Evolutionary conservation across 139 green algal genomes (phyloP).

Genomic region (Chlamydomonas urium): DNA sequence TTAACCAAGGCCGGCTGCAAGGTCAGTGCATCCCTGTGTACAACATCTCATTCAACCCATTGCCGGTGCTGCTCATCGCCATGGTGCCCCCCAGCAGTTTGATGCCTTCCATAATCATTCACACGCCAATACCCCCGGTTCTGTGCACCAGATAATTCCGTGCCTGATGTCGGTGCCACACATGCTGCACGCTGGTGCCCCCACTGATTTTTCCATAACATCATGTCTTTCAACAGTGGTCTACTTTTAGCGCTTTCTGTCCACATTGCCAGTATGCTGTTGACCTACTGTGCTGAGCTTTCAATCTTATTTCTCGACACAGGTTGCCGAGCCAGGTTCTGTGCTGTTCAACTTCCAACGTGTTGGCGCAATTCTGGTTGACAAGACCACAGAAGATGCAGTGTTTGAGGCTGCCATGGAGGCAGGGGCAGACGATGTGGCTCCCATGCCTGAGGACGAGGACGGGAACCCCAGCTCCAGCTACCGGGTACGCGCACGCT

Average conservation of each 20-base stretch:
- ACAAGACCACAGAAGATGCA: constrained; percentile 42
- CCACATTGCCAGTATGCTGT: not conserved
- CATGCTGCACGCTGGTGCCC: too few relatives aligned
- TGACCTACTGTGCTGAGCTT: too few relatives aligned
- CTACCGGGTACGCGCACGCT: not conserved
- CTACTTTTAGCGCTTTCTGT: too few relatives aligned
- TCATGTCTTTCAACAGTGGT: too few relatives aligned
- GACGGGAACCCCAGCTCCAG: constrained; percentile 11
- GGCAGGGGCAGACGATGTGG: constrained; percentile 66
- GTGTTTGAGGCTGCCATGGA: constrained; percentile 78
- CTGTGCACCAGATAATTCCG: too few relatives aligned
- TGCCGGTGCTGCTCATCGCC: not conserved
- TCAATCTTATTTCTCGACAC: too few relatives aligned
- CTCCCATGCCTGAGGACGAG: constrained; percentile 37
- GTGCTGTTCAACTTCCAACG: constrained; percentile 89
- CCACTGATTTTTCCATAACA: too few relatives aligned
- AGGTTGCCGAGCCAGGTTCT: constrained; percentile 72
- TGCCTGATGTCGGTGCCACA: too few relatives aligned
- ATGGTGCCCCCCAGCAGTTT: not conserved
- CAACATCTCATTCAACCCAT: not conserved
- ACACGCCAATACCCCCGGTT: too few relatives aligned
- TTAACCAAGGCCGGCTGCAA: constrained; percentile 83
- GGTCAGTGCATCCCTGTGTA: constrained; percentile 9
- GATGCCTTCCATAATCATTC: too few relatives aligned
- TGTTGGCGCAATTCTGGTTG: constrained; percentile 28